Evolutionary conservation across 768 basidiomycete species (phyloP), one percentile per base, ranked within the genome.

Genomic region (Crucibulum laeve): DNA sequence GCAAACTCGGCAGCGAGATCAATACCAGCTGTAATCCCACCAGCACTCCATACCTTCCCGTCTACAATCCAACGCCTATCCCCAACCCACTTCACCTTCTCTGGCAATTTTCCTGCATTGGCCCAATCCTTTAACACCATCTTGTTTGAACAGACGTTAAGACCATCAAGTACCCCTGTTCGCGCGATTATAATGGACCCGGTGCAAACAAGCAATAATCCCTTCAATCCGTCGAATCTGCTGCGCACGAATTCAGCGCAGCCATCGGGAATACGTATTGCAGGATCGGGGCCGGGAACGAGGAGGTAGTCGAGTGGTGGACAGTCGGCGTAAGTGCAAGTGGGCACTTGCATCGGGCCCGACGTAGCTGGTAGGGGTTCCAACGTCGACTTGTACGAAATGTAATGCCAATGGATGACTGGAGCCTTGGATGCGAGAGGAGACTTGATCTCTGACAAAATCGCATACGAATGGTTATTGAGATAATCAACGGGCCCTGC

Each of bases 1-100:
- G 53, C 46, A 38, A 59, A 63, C 30, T 56, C 61, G 14, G 55
- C 59, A 21, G 53, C 55, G 14, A 63, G 51, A 33, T 63, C 61
- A 22, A 63, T 39, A 2, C 59, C 59, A 4, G 56, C 45, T 1
- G 58, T 63, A 8, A 58, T 40, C 7, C 59, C 61, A 10, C 49
- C 59, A 1, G 54, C 46, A 18, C 56, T 60, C 59, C 59, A 60
- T 2, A 60, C 44, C 46, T 59, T 59, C 11, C 58, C 56, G 34
- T 63, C 61, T 3, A 56, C 43, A 17, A 51, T 50, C 54, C 58
- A 63, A 35, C 58, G 34, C 23, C 50, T 46, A 42, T 63, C 58
- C 15, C 54, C 53, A 10, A 63, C 50, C 61, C 59, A 60, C 5
- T 53, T 59, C 8, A 63, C 59, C 8, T 57, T 56, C 39, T 47